phyloP scores from a whole-genome alignment of 2,329 filamentous ascomycete genomes.

The Pseudocercospora fuligena region DNA sequence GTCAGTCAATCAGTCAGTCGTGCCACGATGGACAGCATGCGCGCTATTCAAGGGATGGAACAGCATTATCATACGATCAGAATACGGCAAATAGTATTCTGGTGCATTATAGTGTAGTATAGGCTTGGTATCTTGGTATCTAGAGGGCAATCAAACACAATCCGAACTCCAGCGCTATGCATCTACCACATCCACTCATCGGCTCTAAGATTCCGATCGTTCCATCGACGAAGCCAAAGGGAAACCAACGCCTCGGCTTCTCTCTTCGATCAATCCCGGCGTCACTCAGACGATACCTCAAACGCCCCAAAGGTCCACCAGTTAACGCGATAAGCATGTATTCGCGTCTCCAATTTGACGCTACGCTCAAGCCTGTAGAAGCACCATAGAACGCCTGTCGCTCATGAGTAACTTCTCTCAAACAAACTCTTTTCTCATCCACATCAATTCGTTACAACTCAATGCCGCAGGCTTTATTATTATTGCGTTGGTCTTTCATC shows the following conservation, averaged over 20 bases:
- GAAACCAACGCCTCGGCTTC: background rate
- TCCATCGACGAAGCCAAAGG: background rate
- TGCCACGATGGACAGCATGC: background rate
- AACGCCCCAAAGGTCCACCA: background rate
- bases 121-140: conserved; percentile 3
- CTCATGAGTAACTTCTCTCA: background rate
- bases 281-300: background rate
- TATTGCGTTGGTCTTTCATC: background rate
- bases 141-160: background rate
- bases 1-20: no score
- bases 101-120: background rate
- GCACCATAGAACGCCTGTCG: background rate
- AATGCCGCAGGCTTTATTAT: background rate
- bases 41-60: background rate
- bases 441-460: conserved; percentile 1
- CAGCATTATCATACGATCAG: background rate
- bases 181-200: background rate
- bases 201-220: background rate
- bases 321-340: background rate
- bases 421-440: background rate
- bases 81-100: background rate
- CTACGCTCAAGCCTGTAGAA: background rate
- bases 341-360: background rate
- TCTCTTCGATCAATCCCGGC: background rate
- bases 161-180: conserved; percentile 3